Conservation (phyloP, 2,329 filamentous ascomycete species). For the Colletotrichum salicis region DNA sequence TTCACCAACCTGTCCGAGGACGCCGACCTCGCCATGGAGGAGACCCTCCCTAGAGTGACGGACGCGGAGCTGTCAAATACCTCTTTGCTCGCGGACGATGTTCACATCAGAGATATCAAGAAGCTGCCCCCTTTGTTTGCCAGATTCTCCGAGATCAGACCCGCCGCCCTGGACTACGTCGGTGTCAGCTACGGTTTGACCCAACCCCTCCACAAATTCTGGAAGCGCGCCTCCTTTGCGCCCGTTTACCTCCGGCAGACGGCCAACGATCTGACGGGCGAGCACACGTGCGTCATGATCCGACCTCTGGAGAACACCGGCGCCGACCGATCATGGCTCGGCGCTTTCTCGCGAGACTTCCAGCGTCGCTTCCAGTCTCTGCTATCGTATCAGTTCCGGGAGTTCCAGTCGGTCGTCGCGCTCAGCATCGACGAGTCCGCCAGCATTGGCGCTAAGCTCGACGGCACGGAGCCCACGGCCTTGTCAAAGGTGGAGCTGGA, state of each 20-base stretch:
- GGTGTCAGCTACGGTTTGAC: constrained; percentile 97
- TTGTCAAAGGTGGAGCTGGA: constrained; percentile 84
- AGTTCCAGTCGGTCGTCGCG: constrained; percentile 81
- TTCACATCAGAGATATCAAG: constrained; percentile 88
- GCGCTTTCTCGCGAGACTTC: constrained; percentile 92
- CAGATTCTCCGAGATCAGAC: constrained; percentile 83
- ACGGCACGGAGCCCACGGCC: constrained; percentile 59
- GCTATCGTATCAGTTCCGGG: constrained; percentile 90
- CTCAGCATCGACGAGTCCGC: constrained; percentile 91
- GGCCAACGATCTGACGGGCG: constrained; percentile 93
- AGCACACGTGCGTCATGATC: constrained; percentile 98
- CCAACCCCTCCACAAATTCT: constrained; percentile 89
- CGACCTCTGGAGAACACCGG: constrained; percentile 76
- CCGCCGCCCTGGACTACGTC: constrained; percentile 86
- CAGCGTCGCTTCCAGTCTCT: constrained; percentile 91
- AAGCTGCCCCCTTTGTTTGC: constrained; percentile 95
- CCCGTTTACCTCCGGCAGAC: constrained; percentile 97
- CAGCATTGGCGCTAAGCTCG: constrained; percentile 74
- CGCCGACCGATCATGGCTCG: constrained; percentile 84
- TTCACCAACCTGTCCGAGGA: constrained; percentile 86
- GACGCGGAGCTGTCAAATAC: constrained; percentile 83
- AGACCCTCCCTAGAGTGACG: constrained; percentile 80
- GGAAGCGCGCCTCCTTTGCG: constrained; percentile 87
- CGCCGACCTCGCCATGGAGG: constrained; percentile 62
- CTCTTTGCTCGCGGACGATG: constrained; percentile 84